phyloP scores from a whole-genome alignment of 768 basidiomycete species.

The Dentipellis sp. region DNA sequence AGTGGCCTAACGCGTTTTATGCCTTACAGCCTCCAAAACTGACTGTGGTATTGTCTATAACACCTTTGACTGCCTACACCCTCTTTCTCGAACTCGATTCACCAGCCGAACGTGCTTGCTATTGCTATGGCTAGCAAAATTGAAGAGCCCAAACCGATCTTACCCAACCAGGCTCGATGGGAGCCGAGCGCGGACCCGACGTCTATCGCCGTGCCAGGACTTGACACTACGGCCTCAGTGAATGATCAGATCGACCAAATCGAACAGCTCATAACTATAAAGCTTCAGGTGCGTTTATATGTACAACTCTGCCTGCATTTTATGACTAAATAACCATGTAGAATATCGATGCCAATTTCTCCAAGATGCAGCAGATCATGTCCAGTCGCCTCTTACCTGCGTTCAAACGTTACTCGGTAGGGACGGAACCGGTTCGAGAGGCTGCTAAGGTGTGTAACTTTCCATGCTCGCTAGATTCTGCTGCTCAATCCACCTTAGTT shows the following conservation, averaged over 20 bases:
- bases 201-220: conserved; percentile 59
- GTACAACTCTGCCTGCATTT: not conserved
- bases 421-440: conserved; percentile 81
- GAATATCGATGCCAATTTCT: conserved; percentile 92
- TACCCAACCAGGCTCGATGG: conserved; percentile 61
- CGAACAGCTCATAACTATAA: conserved; percentile 89
- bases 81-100: not conserved
- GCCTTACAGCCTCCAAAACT: not conserved
- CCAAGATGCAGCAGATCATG: conserved; percentile 79
- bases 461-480: not conserved
- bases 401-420: conserved; percentile 83
- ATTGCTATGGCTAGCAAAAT: not conserved
- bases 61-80: not conserved
- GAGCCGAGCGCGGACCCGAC: conserved; percentile 53
- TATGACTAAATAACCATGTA: conserved; percentile 20
- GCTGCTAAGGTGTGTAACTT: conserved; percentile 66
- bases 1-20: not conserved
- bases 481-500: conserved; percentile 42
- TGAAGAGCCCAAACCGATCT: conserved; percentile 30
- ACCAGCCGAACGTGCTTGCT: not conserved
- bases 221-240: conserved; percentile 59
- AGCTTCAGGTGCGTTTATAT: conserved; percentile 56
- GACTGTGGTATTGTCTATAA: not conserved
- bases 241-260: conserved; percentile 90
- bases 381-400: conserved; percentile 76